These are phyloP conservation scores for Tolypocladium nubicola DNA, from an alignment of 2,329 filamentous ascomycete species.

Conservation along the genomic window DNA sequence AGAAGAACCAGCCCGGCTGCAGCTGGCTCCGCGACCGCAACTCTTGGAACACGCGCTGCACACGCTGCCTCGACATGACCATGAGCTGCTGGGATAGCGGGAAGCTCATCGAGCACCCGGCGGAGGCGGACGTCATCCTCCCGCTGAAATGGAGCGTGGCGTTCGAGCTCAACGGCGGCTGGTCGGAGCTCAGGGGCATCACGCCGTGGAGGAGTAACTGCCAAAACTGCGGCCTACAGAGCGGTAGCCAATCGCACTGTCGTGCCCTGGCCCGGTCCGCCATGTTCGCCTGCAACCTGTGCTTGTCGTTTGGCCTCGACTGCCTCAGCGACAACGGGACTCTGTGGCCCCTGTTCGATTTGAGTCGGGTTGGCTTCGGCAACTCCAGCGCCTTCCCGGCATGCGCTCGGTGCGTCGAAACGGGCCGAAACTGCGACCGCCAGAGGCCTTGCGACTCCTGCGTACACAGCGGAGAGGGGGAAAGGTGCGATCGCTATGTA, in stretches of 20 bases:
- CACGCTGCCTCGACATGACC: conserved; percentile 7
- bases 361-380: conserved; percentile 21
- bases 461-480: conserved; percentile 3
- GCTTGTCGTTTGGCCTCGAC: conserved; percentile 18
- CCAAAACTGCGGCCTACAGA: conserved; percentile 4
- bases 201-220: conserved; percentile 9
- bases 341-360: conserved; percentile 14
- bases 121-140: neutral
- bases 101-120: conserved; percentile 4
- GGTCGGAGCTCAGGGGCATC: conserved; percentile 6
- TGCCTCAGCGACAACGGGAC: conserved; percentile 9
- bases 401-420: conserved; percentile 13
- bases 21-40: conserved; percentile 11
- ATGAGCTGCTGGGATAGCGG: conserved; percentile 11
- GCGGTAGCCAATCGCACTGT: conserved; percentile 7
- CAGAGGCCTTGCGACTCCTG: conserved; percentile 28
- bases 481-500: conserved; percentile 6
- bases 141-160: conserved; percentile 7
- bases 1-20: conserved; percentile 5
- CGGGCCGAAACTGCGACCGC: conserved; percentile 19
- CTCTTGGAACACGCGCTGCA: conserved; percentile 11
- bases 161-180: conserved; percentile 6
- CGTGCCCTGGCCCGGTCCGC: conserved; percentile 5
- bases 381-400: conserved; percentile 12
- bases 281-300: conserved; percentile 13